These are phyloP conservation scores for Sordariomycetes sp. DNA, from an alignment of 2,329 filamentous ascomycete species.

Conservation along the genomic window DNA sequence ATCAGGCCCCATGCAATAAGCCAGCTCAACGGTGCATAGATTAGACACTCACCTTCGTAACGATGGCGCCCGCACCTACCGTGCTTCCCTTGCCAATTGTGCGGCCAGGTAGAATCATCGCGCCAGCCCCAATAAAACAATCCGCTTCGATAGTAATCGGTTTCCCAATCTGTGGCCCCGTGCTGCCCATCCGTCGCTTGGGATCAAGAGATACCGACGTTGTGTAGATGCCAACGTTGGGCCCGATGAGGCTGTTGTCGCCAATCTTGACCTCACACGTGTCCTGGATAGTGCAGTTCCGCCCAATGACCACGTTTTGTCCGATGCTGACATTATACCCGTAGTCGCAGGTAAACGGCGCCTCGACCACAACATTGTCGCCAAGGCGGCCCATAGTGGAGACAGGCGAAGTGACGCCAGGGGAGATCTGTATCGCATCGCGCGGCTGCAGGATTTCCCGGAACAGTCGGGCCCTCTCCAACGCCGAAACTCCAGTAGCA, in stretches of 20 bases:
- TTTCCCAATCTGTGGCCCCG: constrained; percentile 57
- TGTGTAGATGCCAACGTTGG: constrained; percentile 77
- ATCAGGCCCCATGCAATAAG: neutral
- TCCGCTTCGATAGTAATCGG: constrained; percentile 73
- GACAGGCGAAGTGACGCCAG: constrained; percentile 34
- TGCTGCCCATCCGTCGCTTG: constrained; percentile 58
- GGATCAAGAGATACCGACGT: constrained; percentile 61
- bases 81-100: constrained; percentile 68
- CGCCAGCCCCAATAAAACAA: constrained; percentile 69
- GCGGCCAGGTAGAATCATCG: constrained; percentile 64
- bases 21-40: neutral
- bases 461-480: constrained; percentile 58
- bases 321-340: constrained; percentile 90
- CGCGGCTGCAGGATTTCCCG: constrained; percentile 56
- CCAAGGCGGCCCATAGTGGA: constrained; percentile 52
- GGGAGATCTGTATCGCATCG: constrained; percentile 41
- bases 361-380: constrained; percentile 66
- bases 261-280: constrained; percentile 75
- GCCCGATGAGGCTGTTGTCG: constrained; percentile 62
- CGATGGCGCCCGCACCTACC: constrained; percentile 72
- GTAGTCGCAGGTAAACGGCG: constrained; percentile 86
- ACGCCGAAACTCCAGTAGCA: constrained; percentile 53
- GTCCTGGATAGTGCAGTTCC: constrained; percentile 77
- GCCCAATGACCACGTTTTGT: constrained; percentile 69
- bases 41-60: constrained; percentile 50